Base-by-base conservation (phyloP, 176 grass and related monocot species). In the Carex pumila region DNA sequence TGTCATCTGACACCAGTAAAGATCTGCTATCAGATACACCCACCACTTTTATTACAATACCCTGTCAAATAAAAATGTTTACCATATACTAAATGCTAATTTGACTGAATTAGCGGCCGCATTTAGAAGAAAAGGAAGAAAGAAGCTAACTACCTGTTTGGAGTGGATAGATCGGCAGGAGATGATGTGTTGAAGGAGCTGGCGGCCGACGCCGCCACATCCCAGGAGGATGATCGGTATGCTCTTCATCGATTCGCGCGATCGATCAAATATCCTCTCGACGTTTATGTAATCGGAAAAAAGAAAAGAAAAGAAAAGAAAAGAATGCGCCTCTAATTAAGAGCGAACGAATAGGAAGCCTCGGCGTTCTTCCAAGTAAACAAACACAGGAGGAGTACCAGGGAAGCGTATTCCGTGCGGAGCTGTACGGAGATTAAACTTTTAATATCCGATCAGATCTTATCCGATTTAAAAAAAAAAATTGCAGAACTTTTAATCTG, bases 141-240 rank as follows among this genome's bases (percentile, higher is more conserved):
- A 39, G 4, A 37, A n/a, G 21, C 1, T 34, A 2, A 9, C 3
- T 84, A 87, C 95, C 89, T 88, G 84, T 43, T 83, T 86, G 88
- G 89, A 89, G 60, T 98, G 95, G 64, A 92, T 93, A 19, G 88
- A 62, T 1, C 95, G 88, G 85, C 85, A 91, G 13, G 88, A 78
- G 70, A 90, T 63, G 86, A 98, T 90, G 86, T 95, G 92, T 18
- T 88, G 74, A 63, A 98, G 95, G 70, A 98, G 95, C 66, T 93
- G 79, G 32, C 93, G 88, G 39, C 95, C 95, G 15, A 98, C 95
- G 79, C 92, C 92, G 85, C 92, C 91, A 70, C 92, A 93, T 77
- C 95, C 95, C 70, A 98, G 79, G 88, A 98, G 88, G 65, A 95
- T 84, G 65, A 93, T 76, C 31, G 92, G 92, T 32, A 98, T 87